Base-by-base conservation (phyloP, 768 basidiomycete species). In the Pulveroboletus sp. region DNA sequence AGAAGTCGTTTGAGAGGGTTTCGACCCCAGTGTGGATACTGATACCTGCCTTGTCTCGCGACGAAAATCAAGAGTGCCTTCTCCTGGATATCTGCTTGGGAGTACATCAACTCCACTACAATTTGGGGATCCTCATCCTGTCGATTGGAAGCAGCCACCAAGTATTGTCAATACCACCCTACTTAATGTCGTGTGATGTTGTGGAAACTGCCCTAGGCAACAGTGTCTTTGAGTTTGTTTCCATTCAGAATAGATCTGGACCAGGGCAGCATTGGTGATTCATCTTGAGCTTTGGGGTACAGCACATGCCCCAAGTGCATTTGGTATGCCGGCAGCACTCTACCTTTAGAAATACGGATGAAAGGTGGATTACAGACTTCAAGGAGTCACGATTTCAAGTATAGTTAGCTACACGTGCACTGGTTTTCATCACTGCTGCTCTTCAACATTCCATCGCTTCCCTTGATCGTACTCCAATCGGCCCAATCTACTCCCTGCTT, bases 401-500 rank as follows among this genome's bases (percentile, higher is more conserved):
- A 27, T 18, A 18, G 21, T 30, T 43, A 55, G 14, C 28, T 21
- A 30, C 33, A 9, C 10, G 11, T 47, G 21, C 33, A 11, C 43
- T 51, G 30, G 14, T 39, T 30, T n/a, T 5, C 43, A 30, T 53
- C 39, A 17, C 15, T 14, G 11, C 21, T 41, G 13, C 15, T 31
- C 18, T 50, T 18, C 10, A n/a, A 10, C n/a, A 0, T 32, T 8
- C 9, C 11, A 28, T 41, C 35, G 8, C 6, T 26, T 18, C 13
- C 38, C 18, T 49, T 51, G 9, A 15, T 21, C 14, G 40, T 26
- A 3, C 44, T 28, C 83, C 84, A 86, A 39, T 78, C 70, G 24
- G 74, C 58, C 90, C 89, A 93, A 56, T 86, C 83, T 58, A 88
- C 73, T 1, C 88, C 87, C 60, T 85, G 82, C 72, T 97, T 97